These are phyloP conservation scores for Phoma herbarum DNA, from an alignment of 2,329 filamentous ascomycete species.

Conservation along the genomic window DNA sequence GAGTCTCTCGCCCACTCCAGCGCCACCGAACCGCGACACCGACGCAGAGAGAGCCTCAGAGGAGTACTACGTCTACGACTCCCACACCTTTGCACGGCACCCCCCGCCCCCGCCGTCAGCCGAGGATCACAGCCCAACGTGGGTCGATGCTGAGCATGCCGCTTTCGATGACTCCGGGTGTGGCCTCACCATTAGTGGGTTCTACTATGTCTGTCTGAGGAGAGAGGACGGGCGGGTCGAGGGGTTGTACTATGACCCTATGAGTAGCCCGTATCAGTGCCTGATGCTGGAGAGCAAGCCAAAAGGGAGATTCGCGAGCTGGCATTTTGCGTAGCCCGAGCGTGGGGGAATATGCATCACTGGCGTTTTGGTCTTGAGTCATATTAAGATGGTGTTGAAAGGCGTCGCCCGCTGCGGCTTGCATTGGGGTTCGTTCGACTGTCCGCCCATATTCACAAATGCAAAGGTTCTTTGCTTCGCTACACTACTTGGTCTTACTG, in stretches of 20 bases:
- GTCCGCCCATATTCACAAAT: no score
- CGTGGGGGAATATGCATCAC: no score
- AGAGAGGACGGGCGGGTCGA: constrained; percentile 58
- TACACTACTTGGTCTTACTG: no score
- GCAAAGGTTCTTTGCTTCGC: no score
- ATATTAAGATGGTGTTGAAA: no score
- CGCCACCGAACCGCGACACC: constrained; percentile 14
- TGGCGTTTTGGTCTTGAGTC: no score
- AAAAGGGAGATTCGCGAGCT: constrained; percentile 49
- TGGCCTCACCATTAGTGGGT: constrained; percentile 63
- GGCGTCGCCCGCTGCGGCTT: background rate
- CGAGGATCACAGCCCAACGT: background rate
- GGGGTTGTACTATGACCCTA: constrained; percentile 65
- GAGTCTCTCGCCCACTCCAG: constrained; percentile 3
- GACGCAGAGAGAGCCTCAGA: background rate
- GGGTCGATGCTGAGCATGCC: constrained; percentile 32
- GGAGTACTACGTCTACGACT: constrained; percentile 10
- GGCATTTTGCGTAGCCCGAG: constrained; percentile 49
- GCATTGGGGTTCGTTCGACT: background rate
- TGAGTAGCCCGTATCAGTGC: constrained; percentile 63
- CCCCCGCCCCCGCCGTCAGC: background rate
- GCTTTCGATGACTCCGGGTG: constrained; percentile 48
- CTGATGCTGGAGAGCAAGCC: constrained; percentile 54
- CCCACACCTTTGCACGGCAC: constrained; percentile 13
- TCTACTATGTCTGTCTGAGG: constrained; percentile 62